Conservation (phyloP, 306 rosid genomes). For the Vigna unguiculata region DNA sequence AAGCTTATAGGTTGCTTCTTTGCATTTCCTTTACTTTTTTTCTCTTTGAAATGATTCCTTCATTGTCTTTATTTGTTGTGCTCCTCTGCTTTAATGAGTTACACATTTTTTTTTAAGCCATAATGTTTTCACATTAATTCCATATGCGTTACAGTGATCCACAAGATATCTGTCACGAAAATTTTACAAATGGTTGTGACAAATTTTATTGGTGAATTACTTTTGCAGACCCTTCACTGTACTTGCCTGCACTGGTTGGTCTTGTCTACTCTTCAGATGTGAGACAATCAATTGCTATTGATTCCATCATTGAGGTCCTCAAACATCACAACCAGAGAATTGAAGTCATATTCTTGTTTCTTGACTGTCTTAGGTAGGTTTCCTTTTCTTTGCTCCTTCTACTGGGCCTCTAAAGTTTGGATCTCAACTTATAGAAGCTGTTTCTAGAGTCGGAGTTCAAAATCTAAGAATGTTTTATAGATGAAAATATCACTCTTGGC, state of each 20-base stretch:
- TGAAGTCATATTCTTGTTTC: slow-evolving; percentile 72
- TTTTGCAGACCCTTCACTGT: slow-evolving; percentile 78
- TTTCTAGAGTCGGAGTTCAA: slow-evolving; percentile 33
- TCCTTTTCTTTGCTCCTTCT: slow-evolving; percentile 23
- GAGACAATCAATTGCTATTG: slow-evolving; percentile 66
- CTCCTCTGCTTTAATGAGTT: slow-evolving; percentile 18
- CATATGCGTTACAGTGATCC: background rate
- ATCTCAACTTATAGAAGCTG: slow-evolving; percentile 13
- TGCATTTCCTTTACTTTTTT: slow-evolving; percentile 18
- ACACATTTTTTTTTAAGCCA: slow-evolving; percentile 17
- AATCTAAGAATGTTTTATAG: slow-evolving; percentile 10
- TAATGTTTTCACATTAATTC: slow-evolving; percentile 16
- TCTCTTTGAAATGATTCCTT: slow-evolving; percentile 34
- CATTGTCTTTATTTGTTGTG: slow-evolving; percentile 8
- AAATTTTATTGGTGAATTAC: slow-evolving; percentile 40
- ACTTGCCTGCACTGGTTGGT: slow-evolving; percentile 69
- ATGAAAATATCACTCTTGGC: slow-evolving; percentile 23
- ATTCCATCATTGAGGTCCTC: slow-evolving; percentile 68
- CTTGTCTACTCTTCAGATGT: slow-evolving; percentile 66
- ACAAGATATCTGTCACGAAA: slow-evolving; percentile 19
- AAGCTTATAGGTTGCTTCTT: slow-evolving; percentile 31
- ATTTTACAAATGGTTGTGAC: slow-evolving; percentile 22
- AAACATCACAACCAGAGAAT: slow-evolving; percentile 67
- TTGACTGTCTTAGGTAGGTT: slow-evolving; percentile 82
- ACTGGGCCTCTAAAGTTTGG: slow-evolving; percentile 30